Percentiles rank a stretch among this genome's conserved stretches.
These are phyloP conservation scores for Calophaca sinica DNA, from an alignment of 306 rosid genomes.

Conservation along the genomic window DNA sequence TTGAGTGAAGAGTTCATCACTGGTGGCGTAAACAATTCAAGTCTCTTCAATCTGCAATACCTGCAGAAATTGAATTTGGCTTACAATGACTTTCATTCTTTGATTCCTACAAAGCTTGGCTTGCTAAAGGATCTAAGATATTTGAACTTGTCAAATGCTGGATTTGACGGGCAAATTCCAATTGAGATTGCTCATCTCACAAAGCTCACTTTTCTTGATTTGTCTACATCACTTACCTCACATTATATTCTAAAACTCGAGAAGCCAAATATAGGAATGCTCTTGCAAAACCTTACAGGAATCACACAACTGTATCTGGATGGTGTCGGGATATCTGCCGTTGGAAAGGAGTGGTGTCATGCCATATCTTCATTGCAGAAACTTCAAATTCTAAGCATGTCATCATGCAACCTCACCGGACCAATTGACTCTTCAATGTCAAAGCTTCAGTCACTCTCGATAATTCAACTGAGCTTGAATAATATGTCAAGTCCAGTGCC, in stretches of 20 bases:
- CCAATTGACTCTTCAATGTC: too few relatives aligned
- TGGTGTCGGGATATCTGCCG: slow-evolving; percentile 50
- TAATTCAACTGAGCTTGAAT: too few relatives aligned
- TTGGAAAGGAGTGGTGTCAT: slow-evolving; percentile 53
- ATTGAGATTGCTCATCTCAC: slow-evolving; percentile 46
- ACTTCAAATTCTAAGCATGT: slow-evolving; percentile 44
- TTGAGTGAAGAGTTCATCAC: slow-evolving; percentile 41
- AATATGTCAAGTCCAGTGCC: slow-evolving; percentile 38
- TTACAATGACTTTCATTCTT: background rate
- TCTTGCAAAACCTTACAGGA: slow-evolving; percentile 45
- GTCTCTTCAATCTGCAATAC: slow-evolving; percentile 43
- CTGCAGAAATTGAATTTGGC: slow-evolving; percentile 47
- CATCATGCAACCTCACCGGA: slow-evolving; percentile 38
- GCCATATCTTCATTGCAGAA: slow-evolving; percentile 30
- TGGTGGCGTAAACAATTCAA: slow-evolving; percentile 43
- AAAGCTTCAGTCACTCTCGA: too few relatives aligned
- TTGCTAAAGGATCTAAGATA: slow-evolving; percentile 31
- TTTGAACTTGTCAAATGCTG: slow-evolving; percentile 43
- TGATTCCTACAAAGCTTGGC: slow-evolving; percentile 42
- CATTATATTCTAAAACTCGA: slow-evolving; percentile 25
- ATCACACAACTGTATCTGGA: slow-evolving; percentile 51
- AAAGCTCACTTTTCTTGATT: slow-evolving; percentile 40
- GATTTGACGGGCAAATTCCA: slow-evolving; percentile 47
- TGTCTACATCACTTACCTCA: slow-evolving; percentile 6
- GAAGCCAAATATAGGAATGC: slow-evolving; percentile 24